Base-by-base conservation (phyloP, 2,329 filamentous ascomycete genomes). In the Scedosporium apiospermum region DNA sequence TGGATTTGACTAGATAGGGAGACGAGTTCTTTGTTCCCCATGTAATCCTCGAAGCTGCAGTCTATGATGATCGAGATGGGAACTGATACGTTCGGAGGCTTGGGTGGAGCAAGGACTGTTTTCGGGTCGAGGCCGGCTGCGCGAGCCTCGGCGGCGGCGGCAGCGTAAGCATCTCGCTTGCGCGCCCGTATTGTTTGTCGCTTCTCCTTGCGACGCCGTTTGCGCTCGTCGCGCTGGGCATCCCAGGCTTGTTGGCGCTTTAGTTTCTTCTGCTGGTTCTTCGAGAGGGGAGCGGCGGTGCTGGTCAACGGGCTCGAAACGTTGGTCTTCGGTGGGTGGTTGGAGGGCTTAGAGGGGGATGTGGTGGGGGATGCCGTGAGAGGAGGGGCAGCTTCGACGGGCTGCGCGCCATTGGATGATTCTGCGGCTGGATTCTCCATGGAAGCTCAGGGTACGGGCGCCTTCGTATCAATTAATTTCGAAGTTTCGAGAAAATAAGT, bases 21-120 rank as follows among this genome's bases (percentile, higher is more conserved):
- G 62, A 93, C 87, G 34, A 90, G 80, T 75, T 99, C 95, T 68
- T 89, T 88, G 44, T 93, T 89, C 60, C 81, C 82, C 95, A 99
- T 99, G 70, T 93, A 83, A 51, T 89, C 80, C 73, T 99, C 93
- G 72, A 96, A 99, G 67, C 90, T 87, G 75, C 93, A 98, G 77
- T 99, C 95, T 65, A 99, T 78, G 64, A 99, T 80, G 67, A 99
- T 78, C 0, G 90, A 85, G 23, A 98, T 77, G 1, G 93, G 92
- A 0, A 96, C 82, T 63, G 86, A 83, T 58, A 80, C 77, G 53
- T 75, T 69, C 66, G 69, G 69, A 57, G 71, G 71, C 65, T 72
- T 76, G 63, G 71, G 71, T 53, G 73, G 67, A 14, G 68, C 65
- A 14, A 74, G 65, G 2, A 73, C 69, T 6, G 67, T 66, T 53